Percentiles rank a stretch among this genome's conserved stretches.
Conservation (phyloP, 805 yeast species). For the Pichia ethanolica region DNA sequence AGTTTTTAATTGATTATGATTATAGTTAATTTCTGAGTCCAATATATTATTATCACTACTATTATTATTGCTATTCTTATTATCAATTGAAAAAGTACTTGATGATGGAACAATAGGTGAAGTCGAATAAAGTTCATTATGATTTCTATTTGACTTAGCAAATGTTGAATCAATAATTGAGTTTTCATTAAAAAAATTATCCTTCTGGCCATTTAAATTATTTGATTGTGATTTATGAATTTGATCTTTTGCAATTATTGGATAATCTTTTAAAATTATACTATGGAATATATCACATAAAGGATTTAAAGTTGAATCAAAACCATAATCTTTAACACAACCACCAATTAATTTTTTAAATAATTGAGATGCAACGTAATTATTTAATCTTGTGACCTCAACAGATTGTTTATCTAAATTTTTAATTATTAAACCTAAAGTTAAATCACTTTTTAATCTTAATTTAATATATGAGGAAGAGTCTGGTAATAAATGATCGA, state of each 20-base stretch:
- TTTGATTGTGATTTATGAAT: conserved; percentile 1
- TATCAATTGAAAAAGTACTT: conserved; percentile 1
- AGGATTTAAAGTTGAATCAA: conserved; percentile 58
- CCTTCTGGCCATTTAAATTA: background rate
- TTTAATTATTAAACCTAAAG: conserved; percentile 39
- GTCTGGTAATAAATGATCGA: conserved; percentile 43
- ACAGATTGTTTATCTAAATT: conserved; percentile 36
- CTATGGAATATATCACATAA: conserved; percentile 63
- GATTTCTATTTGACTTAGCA: conserved; percentile 10
- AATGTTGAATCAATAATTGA: conserved; percentile 16
- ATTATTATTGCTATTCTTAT: conserved; percentile 1
- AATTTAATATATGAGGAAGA: conserved; percentile 44
- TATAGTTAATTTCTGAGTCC: too few species aligned
- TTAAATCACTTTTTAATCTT: conserved; percentile 30
- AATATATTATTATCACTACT: background rate
- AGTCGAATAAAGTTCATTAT: too few species aligned
- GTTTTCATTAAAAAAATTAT: background rate
- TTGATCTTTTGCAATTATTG: conserved; percentile 42
- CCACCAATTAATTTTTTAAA: conserved; percentile 59
- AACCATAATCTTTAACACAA: conserved; percentile 73
- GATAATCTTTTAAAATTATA: conserved; percentile 54
- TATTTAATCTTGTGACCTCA: conserved; percentile 33
- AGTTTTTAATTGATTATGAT: too few species aligned
- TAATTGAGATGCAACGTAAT: conserved; percentile 46
- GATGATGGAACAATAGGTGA: too few species aligned